phyloP scores from a whole-genome alignment of 306 rosid genomes.

The Trichosanthes cucumerina region DNA sequence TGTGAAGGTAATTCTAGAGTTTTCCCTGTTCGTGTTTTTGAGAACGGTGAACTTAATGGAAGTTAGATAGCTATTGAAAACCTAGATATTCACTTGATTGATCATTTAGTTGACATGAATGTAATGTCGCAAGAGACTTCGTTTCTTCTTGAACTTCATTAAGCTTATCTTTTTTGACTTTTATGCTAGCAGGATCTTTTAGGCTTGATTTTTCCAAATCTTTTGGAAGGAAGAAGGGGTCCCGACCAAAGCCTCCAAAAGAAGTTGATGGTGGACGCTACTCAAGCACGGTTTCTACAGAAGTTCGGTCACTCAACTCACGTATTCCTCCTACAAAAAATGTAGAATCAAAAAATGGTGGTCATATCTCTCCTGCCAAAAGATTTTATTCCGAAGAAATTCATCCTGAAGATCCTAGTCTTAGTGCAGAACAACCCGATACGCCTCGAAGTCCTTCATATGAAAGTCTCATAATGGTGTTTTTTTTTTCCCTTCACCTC shows the following conservation, averaged over 20 bases:
- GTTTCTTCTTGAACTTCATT: constrained; percentile 1
- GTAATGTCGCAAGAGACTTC: neutral
- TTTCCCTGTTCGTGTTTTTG: neutral
- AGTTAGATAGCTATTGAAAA: neutral
- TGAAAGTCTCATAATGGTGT: constrained; percentile 27
- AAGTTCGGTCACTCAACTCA: constrained; percentile 36
- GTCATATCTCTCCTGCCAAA: constrained; percentile 15
- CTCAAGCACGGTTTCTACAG: constrained; percentile 26
- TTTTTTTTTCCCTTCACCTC: constrained; percentile 13
- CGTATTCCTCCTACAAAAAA: constrained; percentile 26
- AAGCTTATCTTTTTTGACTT: neutral
- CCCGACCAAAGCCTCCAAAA: constrained; percentile 44
- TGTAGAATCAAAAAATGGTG: constrained; percentile 22
- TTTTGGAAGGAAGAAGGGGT: constrained; percentile 34
- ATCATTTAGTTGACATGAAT: neutral
- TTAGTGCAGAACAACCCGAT: neutral
- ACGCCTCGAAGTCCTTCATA: constrained; percentile 21
- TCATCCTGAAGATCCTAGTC: constrained; percentile 18
- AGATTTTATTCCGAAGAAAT: constrained; percentile 23
- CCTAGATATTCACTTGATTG: neutral
- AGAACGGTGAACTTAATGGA: neutral
- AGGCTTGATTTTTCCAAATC: constrained; percentile 28
- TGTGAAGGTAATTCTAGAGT: neutral
- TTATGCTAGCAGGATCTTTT: constrained; percentile 30
- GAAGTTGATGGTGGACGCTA: constrained; percentile 24